phyloP scores from a whole-genome alignment of 2,329 filamentous ascomycete genomes.

The Monilinia laxa region DNA sequence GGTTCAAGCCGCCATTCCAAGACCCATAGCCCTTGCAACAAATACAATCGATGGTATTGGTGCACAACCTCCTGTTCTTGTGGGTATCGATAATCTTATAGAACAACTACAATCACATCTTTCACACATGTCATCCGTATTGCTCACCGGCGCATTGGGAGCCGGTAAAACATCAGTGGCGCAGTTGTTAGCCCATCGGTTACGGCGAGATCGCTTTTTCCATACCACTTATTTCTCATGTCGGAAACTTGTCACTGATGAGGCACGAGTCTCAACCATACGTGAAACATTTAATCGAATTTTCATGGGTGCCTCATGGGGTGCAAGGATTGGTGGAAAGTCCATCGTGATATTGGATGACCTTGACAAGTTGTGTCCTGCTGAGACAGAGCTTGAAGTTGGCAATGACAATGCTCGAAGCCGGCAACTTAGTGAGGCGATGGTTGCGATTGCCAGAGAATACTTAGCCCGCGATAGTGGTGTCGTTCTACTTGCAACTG shows the following conservation, averaged over 20 bases:
- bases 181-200: constrained; percentile 69
- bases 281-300: constrained; percentile 82
- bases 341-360: constrained; percentile 89
- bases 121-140: constrained; percentile 80
- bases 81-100: constrained; percentile 80
- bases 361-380: constrained; percentile 86
- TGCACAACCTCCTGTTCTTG: constrained; percentile 57
- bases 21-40: constrained; percentile 54
- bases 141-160: constrained; percentile 85
- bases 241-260: constrained; percentile 82
- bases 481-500: constrained; percentile 85
- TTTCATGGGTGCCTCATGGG: constrained; percentile 91
- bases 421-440: constrained; percentile 84
- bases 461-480: constrained; percentile 78
- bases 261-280: constrained; percentile 83
- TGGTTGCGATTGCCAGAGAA: constrained; percentile 76
- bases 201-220: constrained; percentile 73
- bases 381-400: constrained; percentile 90
- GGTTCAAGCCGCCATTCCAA: constrained; percentile 70
- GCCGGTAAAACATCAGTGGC: constrained; percentile 85
- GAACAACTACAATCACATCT: constrained; percentile 72
- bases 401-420: constrained; percentile 92
- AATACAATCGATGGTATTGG: constrained; percentile 48
- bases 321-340: constrained; percentile 78
- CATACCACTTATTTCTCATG: constrained; percentile 86